These are phyloP conservation scores for Sporothrix schenckii DNA, from an alignment of 2,329 filamentous ascomycete species.

Conservation along the genomic window DNA sequence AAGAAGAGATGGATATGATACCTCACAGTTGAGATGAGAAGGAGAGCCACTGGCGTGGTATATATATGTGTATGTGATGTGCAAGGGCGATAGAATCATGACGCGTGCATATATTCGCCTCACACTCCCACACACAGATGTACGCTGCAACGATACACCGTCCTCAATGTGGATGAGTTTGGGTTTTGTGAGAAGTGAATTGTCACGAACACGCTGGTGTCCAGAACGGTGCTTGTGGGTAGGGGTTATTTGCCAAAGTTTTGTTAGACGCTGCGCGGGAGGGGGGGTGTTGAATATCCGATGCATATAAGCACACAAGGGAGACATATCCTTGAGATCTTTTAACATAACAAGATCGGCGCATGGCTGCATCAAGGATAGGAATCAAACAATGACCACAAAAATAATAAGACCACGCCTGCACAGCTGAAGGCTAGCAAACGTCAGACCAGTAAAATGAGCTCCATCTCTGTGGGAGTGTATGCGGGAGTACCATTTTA, in stretches of 20 bases:
- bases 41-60: background rate
- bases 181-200: conserved; percentile 24
- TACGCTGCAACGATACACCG: background rate
- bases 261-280: background rate
- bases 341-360: background rate
- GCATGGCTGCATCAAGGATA: background rate
- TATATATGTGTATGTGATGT: conserved; percentile 4
- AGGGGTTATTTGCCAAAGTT: conserved; percentile 8
- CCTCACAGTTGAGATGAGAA: background rate
- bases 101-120: background rate
- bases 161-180: background rate
- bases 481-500: too few relatives aligned
- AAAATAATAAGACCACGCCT: background rate
- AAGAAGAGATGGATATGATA: background rate
- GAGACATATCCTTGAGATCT: too few relatives aligned
- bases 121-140: background rate
- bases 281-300: background rate
- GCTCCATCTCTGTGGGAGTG: too few relatives aligned
- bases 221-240: conserved; percentile 6
- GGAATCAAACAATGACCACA: background rate
- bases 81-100: background rate
- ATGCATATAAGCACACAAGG: background rate
- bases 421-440: conserved; percentile 19
- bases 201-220: conserved; percentile 13
- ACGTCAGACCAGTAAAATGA: background rate